These are phyloP conservation scores for Pelargonium fulgidum DNA, from an alignment of 441 rosid genomes.

Conservation along the genomic window DNA sequence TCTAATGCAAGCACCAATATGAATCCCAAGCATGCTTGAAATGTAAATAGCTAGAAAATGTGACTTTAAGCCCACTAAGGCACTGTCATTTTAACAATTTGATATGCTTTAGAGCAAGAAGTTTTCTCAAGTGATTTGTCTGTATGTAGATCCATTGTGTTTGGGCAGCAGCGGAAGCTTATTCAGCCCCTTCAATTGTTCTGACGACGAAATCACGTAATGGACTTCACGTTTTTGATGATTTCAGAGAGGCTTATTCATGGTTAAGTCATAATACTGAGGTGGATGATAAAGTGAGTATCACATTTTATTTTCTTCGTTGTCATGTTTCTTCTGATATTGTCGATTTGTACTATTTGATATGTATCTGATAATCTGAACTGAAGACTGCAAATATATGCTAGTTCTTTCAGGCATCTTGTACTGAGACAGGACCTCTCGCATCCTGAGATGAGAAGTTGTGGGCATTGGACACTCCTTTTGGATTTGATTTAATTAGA, in stretches of 20 bases:
- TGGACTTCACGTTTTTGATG: slow-evolving; percentile 94
- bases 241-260: slow-evolving; percentile 95
- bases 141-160: slow-evolving; percentile 81
- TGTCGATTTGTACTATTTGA: neutral
- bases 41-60: neutral
- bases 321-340: neutral
- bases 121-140: slow-evolving; percentile 19
- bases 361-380: neutral
- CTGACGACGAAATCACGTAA: slow-evolving; percentile 66
- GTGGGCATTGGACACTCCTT: neutral
- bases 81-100: neutral
- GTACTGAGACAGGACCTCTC: neutral
- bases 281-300: slow-evolving; percentile 89
- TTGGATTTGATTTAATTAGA: neutral
- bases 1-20: no score
- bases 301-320: slow-evolving; percentile 1
- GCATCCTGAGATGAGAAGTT: neutral
- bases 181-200: slow-evolving; percentile 97
- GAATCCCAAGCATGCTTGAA: neutral
- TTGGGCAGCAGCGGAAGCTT: slow-evolving; percentile 99
- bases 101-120: neutral
- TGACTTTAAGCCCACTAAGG: neutral
- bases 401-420: neutral
- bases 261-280: slow-evolving; percentile 97
- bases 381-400: neutral